These are phyloP conservation scores for Lactifluus subvellereus DNA, from an alignment of 768 basidiomycete genomes.

Conservation along the genomic window DNA sequence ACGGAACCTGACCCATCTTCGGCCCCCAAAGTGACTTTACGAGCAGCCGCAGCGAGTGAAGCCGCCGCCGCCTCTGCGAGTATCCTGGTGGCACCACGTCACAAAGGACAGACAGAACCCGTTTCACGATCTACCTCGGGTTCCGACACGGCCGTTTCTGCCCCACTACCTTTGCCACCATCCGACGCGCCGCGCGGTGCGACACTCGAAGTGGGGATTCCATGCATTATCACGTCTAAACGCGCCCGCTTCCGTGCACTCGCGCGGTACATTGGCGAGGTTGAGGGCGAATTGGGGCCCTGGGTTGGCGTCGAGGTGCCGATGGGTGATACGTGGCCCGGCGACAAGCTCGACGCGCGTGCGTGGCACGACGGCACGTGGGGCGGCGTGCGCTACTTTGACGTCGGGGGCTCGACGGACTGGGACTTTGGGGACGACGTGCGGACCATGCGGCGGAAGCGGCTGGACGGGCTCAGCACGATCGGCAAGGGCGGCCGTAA, in stretches of 20 bases:
- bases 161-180: slow-evolving; percentile 6
- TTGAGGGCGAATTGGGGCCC: slow-evolving; percentile 71
- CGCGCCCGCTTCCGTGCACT: slow-evolving; percentile 80
- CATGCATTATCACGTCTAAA: slow-evolving; percentile 83
- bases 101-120: slow-evolving; percentile 37
- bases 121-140: slow-evolving; percentile 26
- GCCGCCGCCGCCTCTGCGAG: slow-evolving; percentile 28
- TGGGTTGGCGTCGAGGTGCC: slow-evolving; percentile 94
- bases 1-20: slow-evolving; percentile 17
- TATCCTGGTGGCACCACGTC: slow-evolving; percentile 30
- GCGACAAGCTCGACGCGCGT: slow-evolving; percentile 51
- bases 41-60: slow-evolving; percentile 2
- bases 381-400: slow-evolving; percentile 80
- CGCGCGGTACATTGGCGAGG: slow-evolving; percentile 84
- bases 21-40: background rate
- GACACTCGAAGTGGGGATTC: slow-evolving; percentile 80
- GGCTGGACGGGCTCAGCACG: slow-evolving; percentile 30
- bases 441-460: slow-evolving; percentile 41
- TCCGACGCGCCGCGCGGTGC: slow-evolving; percentile 48
- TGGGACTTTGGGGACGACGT: slow-evolving; percentile 53
- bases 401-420: slow-evolving; percentile 57
- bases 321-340: slow-evolving; percentile 49
- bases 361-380: slow-evolving; percentile 83
- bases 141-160: slow-evolving; percentile 14
- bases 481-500: slow-evolving; percentile 33